Percentiles rank a stretch among this genome's conserved stretches.
Conservation (phyloP, 306 rosid species). For the Cucurbita argyrosperma region DNA sequence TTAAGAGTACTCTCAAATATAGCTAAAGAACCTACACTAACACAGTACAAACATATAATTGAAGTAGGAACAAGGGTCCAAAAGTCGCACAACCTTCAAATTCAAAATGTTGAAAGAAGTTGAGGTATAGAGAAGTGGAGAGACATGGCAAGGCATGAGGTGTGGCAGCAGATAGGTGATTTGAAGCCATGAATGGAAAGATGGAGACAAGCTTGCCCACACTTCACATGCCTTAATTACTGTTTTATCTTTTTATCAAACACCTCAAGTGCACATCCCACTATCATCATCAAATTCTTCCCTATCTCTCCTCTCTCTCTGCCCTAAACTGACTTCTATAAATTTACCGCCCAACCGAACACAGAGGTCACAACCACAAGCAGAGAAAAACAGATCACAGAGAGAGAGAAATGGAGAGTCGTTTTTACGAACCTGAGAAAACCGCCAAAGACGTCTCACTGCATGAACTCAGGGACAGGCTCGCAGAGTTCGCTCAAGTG, state of each 20-base stretch:
- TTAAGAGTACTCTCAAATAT: neutral
- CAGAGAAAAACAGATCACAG: neutral
- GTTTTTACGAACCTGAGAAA: constrained; percentile 15
- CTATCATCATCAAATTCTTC: constrained; percentile 11
- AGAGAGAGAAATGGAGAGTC: constrained; percentile 26
- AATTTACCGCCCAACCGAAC: neutral
- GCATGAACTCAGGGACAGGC: constrained; percentile 47
- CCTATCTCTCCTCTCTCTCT: neutral
- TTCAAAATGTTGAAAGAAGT: neutral
- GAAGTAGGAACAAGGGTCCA: neutral
- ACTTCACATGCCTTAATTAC: constrained; percentile 23
- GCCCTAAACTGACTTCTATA: neutral
- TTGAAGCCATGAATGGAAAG: constrained; percentile 30
- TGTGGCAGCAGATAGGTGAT: constrained; percentile 17
- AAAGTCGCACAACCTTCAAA: neutral
- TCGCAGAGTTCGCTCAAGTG: constrained; percentile 55
- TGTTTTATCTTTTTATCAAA: constrained; percentile 16
- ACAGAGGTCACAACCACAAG: neutral
- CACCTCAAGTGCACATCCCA: constrained; percentile 45
- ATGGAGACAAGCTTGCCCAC: constrained; percentile 23
- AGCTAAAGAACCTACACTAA: neutral
- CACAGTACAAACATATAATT: neutral
- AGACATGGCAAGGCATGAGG: constrained; percentile 8
- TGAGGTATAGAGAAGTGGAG: neutral
- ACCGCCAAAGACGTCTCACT: constrained; percentile 44